Conservation (phyloP, 495 filamentous ascomycete species). For the Aspergillus asperescens region DNA sequence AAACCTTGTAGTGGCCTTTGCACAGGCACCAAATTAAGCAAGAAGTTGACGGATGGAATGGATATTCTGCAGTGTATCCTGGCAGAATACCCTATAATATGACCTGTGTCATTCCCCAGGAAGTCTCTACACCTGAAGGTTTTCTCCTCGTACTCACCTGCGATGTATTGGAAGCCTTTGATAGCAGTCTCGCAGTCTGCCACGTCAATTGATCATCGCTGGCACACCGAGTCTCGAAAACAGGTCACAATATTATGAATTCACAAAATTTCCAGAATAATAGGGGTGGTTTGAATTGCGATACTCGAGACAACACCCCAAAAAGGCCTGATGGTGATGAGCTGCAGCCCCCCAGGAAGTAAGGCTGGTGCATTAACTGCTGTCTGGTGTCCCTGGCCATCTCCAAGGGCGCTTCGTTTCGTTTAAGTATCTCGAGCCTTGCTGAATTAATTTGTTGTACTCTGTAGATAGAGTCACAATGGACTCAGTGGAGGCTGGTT, state of each 20-base stretch:
- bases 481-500: constrained; percentile 16
- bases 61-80: neutral
- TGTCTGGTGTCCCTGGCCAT: neutral
- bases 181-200: neutral
- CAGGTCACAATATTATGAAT: neutral
- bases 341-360: no score
- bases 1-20: neutral
- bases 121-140: neutral
- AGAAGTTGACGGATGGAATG: neutral
- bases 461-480: neutral
- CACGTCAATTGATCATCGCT: neutral
- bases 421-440: neutral
- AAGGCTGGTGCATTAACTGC: no score
- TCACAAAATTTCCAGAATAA: no score
- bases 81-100: no score
- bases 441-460: constrained; percentile 2
- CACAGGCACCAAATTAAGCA: neutral
- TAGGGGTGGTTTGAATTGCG: no score
- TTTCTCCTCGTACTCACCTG: neutral
- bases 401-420: neutral
- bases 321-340: neutral
- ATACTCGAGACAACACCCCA: neutral
- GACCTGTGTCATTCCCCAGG: no score
- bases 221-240: neutral
- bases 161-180: neutral